phyloP scores from a whole-genome alignment of 495 filamentous ascomycete species.

The Sordaria brevicollis region DNA sequence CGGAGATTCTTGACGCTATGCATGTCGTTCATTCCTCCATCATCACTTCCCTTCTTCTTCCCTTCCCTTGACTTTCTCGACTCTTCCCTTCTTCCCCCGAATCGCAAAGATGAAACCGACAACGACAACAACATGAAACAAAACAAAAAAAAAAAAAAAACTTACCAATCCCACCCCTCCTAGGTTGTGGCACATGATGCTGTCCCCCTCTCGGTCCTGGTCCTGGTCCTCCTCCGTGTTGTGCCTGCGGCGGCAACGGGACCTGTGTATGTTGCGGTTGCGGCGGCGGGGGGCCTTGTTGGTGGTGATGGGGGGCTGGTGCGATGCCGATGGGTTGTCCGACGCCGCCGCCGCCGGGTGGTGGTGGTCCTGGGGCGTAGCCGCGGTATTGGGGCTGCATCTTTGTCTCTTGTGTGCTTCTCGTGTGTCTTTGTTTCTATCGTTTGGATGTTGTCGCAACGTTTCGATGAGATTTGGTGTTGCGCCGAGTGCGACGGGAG shows the following conservation, averaged over 20 bases:
- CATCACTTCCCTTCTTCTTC: not conserved
- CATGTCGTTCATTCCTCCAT: not conserved
- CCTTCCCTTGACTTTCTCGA: not conserved
- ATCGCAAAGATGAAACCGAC: not conserved
- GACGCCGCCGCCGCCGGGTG: too few relatives aligned
- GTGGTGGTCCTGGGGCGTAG: slow-evolving; percentile 22
- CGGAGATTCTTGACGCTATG: not conserved
- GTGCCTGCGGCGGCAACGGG: slow-evolving; percentile 13
- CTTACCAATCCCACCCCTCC: slow-evolving; percentile 40
- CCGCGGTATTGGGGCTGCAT: slow-evolving; percentile 40
- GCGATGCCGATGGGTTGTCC: too few relatives aligned
- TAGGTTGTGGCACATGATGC: slow-evolving; percentile 27
- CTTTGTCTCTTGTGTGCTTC: slow-evolving; percentile 5
- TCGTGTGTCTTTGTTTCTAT: not conserved
- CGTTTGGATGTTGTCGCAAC: not conserved
- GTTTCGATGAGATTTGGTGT: not conserved
- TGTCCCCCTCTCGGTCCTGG: not conserved
- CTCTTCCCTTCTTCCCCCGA: too few relatives aligned
- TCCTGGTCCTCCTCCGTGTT: slow-evolving; percentile 12
- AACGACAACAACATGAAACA: slow-evolving; percentile 4
- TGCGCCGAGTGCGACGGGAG: not conserved
- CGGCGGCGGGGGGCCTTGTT: not conserved
- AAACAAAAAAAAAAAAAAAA: slow-evolving; percentile 5
- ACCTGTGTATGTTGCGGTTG: slow-evolving; percentile 18
- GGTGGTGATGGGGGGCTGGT: not conserved